These are phyloP conservation scores for Hypocreales sp. DNA, from an alignment of 2,329 filamentous ascomycete species.

Conservation along the genomic window DNA sequence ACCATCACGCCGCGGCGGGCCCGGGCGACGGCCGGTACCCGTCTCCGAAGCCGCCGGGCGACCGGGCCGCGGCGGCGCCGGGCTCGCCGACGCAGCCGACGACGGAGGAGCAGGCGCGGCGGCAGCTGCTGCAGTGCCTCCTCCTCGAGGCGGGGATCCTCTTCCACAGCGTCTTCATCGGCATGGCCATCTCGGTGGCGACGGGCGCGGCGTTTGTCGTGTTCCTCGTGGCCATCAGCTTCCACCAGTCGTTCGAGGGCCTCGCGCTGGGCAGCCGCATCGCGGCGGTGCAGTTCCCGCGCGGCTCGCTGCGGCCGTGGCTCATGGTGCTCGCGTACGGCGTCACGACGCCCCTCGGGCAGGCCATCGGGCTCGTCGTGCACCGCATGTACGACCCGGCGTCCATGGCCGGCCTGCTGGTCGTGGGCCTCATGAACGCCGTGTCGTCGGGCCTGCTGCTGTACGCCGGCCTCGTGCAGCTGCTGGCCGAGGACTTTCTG, in stretches of 20 bases:
- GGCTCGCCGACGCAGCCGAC: slow-evolving; percentile 10
- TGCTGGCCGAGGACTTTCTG: slow-evolving; percentile 73
- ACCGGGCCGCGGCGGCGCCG: slow-evolving; percentile 3
- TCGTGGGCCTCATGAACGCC: slow-evolving; percentile 80
- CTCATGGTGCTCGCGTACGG: slow-evolving; percentile 68
- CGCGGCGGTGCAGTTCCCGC: slow-evolving; percentile 65
- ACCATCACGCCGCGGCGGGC: slow-evolving; percentile 19
- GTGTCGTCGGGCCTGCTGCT: slow-evolving; percentile 67
- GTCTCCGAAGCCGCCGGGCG: slow-evolving; percentile 13
- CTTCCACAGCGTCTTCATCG: slow-evolving; percentile 76
- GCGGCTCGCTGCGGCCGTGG: slow-evolving; percentile 62
- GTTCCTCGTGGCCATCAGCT: slow-evolving; percentile 65
- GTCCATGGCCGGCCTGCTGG: slow-evolving; percentile 52
- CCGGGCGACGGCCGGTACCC: slow-evolving; percentile 14
- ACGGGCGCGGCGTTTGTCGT: slow-evolving; percentile 68
- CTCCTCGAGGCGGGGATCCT: slow-evolving; percentile 72
- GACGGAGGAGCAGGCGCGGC: slow-evolving; percentile 44
- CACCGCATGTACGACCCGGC: slow-evolving; percentile 69
- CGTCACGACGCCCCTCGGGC: slow-evolving; percentile 64
- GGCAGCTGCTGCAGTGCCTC: slow-evolving; percentile 60
- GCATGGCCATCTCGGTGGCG: slow-evolving; percentile 71
- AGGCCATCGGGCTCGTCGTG: slow-evolving; percentile 65
- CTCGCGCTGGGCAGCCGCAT: slow-evolving; percentile 76
- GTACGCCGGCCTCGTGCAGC: slow-evolving; percentile 71
- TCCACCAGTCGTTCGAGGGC: slow-evolving; percentile 82